Evolutionary conservation across 495 filamentous ascomycete species (phyloP).

Genomic region (Monascus purpureus): DNA sequence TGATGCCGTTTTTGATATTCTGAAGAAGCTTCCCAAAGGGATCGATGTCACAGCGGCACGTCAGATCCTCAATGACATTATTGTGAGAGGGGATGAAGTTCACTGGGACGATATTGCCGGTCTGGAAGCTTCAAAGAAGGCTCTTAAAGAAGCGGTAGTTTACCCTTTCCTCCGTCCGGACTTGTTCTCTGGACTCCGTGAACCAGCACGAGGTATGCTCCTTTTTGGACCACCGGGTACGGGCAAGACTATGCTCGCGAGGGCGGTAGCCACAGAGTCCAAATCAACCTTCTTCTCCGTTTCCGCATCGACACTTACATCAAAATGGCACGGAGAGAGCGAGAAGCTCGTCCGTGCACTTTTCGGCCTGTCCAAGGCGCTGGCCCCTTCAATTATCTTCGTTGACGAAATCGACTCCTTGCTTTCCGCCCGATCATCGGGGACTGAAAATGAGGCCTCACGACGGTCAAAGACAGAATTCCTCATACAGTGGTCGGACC

Average conservation of each 20-base stretch:
- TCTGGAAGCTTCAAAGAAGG: constrained; percentile 77
- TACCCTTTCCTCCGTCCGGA: constrained; percentile 96
- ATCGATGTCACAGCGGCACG: constrained; percentile 72
- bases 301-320: constrained; percentile 82
- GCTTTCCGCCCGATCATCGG: constrained; percentile 68
- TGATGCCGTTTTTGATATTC: constrained; percentile 37
- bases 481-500: constrained; percentile 90
- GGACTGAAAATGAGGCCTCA: constrained; percentile 84
- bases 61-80: constrained; percentile 92
- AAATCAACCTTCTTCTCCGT: constrained; percentile 96
- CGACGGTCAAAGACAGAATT: constrained; percentile 96
- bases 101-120: constrained; percentile 93
- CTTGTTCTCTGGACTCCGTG: constrained; percentile 86
- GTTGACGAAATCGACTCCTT: constrained; percentile 98
- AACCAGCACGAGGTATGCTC: constrained; percentile 90
- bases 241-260: constrained; percentile 95
- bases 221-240: constrained; percentile 95
- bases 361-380: constrained; percentile 75
- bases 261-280: constrained; percentile 90
- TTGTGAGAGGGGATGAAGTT: constrained; percentile 87
- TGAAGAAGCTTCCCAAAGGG: constrained; percentile 65
- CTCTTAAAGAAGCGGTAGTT: constrained; percentile 90
- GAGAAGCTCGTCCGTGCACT: constrained; percentile 93
- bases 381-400: constrained; percentile 95
- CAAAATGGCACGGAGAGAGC: constrained; percentile 91